phyloP scores from a whole-genome alignment of 495 filamentous ascomycete genomes.

The Aspergillus steynii region DNA sequence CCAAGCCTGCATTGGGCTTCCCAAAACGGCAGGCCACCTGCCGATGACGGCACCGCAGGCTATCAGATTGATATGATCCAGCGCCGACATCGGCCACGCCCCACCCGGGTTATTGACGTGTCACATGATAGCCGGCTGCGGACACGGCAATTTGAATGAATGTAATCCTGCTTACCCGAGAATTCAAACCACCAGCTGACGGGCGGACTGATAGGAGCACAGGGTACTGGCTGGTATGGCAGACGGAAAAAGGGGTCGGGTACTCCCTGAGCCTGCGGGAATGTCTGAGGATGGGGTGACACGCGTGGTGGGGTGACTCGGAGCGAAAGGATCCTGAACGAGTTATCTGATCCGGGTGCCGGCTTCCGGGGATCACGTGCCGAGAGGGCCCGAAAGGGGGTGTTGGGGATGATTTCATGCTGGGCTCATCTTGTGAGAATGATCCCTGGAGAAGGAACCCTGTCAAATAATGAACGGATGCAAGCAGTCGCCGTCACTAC shows the following conservation, averaged over 20 bases:
- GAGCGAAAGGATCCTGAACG: constrained; percentile 5
- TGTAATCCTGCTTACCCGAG: background rate
- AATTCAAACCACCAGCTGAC: too few species aligned
- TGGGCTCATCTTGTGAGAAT: too few species aligned
- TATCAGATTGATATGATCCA: constrained; percentile 39
- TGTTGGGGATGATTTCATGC: too few species aligned
- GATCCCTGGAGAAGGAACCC: too few species aligned
- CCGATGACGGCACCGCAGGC: background rate
- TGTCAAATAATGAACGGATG: too few species aligned
- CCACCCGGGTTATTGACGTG: constrained; percentile 19
- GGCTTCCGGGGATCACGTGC: constrained; percentile 13
- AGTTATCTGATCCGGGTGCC: constrained; percentile 25
- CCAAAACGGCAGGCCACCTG: background rate
- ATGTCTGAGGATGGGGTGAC: background rate
- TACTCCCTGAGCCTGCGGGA: background rate
- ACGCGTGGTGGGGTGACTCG: constrained; percentile 11
- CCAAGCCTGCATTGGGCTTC: too few species aligned
- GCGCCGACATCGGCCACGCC: constrained; percentile 59
- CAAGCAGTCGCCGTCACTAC: too few species aligned
- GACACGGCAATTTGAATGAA: constrained; percentile 1
- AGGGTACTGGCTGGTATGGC: too few species aligned
- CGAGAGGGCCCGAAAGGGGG: too few species aligned
- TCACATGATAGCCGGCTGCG: background rate
- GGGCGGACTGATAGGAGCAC: too few species aligned
- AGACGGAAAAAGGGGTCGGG: background rate